Conservation (phyloP, 495 filamentous ascomycete species). For the Penicillium nucicola region DNA sequence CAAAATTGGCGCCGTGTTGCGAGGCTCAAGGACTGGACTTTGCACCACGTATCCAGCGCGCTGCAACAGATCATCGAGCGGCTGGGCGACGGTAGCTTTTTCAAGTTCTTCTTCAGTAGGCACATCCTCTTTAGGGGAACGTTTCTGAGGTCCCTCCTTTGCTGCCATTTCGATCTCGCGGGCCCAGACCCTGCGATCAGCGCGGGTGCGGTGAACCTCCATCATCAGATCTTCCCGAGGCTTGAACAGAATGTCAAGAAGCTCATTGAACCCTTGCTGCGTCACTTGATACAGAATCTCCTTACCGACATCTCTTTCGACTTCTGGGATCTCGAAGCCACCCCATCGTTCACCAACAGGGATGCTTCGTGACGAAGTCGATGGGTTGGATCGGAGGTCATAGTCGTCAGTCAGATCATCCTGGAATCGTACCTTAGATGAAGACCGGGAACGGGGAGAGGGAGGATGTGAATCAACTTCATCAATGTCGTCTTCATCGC, state of each 20-base stretch:
- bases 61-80: constrained; percentile 49
- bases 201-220: constrained; percentile 60
- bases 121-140: constrained; percentile 11
- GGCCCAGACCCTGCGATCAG: constrained; percentile 56
- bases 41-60: constrained; percentile 47
- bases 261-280: constrained; percentile 87
- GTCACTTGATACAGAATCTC: constrained; percentile 89
- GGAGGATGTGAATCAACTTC: constrained; percentile 47
- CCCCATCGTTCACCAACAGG: constrained; percentile 74
- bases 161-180: constrained; percentile 46
- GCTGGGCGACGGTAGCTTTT: constrained; percentile 18
- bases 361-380: constrained; percentile 76
- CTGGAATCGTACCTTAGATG: constrained; percentile 79
- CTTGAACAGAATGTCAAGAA: constrained; percentile 82
- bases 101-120: constrained; percentile 26
- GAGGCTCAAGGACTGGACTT: constrained; percentile 20
- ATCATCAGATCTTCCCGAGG: constrained; percentile 74
- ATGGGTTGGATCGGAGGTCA: constrained; percentile 72
- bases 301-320: constrained; percentile 76
- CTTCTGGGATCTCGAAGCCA: constrained; percentile 75
- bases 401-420: constrained; percentile 67
- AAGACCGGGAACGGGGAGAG: constrained; percentile 73
- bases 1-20: constrained; percentile 18
- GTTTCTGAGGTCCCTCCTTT: constrained; percentile 22
- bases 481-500: constrained; percentile 30